Base-by-base conservation (phyloP, 805 yeast species). In the Phaffomyces opuntiae region DNA sequence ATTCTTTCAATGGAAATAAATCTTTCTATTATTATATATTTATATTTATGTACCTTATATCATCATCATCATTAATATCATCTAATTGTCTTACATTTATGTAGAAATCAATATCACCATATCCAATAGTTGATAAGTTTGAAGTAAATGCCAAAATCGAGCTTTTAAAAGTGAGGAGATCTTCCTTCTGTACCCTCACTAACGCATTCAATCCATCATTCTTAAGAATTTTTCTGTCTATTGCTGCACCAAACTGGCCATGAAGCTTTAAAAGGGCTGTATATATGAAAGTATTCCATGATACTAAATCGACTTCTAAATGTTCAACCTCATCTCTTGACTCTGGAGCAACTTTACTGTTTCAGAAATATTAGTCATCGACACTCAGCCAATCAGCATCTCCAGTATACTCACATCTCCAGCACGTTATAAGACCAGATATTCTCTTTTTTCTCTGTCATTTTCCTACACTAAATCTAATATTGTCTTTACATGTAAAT, bases 1-100 rank as follows among this genome's bases (percentile, higher is more conserved):
- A 1, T 76, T 60, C 53, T 78, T 78, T 56, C 69, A 77, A 59
- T 77, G 83, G 82, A 72, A 66, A 12, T 64, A 40, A 49, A 3
- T 33, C 9, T 12, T 21, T 17, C 14, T 9, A 12, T 21, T 24
- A n/a, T 26, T 36, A 38, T 48, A 38, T 36, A 48, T 43, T 27
- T 12, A 38, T 14, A 26, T 14, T 36, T 14, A 32, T 32, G n/a
- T 14, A 32, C n/a, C 9, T n/a, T n/a, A 14, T n/a, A 35, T 25
- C 41, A 25, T 40, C 33, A 19, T 47, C 44, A 29, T 35, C 27
- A 9, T 13, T 17, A 4, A 25, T 19, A 9, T 26, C 31, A 7
- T 43, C 33, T 11, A 50, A 37, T 21, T 42, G 33, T 21, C 16
- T 34, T 44, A 53, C 32, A 24, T 37, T 27, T n/a, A 53, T 44